These are phyloP conservation scores for Elaeis guineensis DNA, from an alignment of 176 grass and related monocot species.

Conservation along the genomic window DNA sequence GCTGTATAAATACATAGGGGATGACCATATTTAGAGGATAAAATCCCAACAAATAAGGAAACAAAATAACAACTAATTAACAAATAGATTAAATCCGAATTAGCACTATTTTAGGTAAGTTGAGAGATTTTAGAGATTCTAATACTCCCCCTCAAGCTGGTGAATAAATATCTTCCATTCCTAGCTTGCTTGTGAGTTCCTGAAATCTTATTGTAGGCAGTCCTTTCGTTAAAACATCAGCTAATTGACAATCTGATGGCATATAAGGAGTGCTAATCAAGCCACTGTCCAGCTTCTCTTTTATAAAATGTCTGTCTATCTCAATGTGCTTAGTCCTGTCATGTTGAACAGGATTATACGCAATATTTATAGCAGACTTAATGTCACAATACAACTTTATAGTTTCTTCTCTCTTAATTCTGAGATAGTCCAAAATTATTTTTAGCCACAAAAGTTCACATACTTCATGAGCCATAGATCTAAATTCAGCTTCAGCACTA, in stretches of 20 bases:
- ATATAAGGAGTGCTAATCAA: background rate
- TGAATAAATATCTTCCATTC: background rate
- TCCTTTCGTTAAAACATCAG: background rate
- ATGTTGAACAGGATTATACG: background rate
- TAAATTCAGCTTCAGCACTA: slow-evolving; percentile 2
- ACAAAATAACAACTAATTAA: too few species aligned
- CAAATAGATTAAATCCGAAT: too few species aligned
- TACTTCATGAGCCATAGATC: background rate
- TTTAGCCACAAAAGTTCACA: slow-evolving; percentile 14
- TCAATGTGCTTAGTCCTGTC: slow-evolving; percentile 5
- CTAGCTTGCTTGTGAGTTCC: background rate
- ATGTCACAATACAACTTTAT: slow-evolving; percentile 7
- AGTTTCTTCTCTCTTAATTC: background rate
- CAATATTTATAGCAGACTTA: background rate
- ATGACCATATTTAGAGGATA: too few species aligned
- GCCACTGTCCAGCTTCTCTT: background rate
- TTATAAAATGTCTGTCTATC: slow-evolving; percentile 5
- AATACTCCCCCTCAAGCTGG: slow-evolving; percentile 2
- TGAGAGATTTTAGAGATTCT: too few species aligned
- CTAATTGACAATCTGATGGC: background rate
- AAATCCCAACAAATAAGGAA: too few species aligned
- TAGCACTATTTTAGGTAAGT: too few species aligned
- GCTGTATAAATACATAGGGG: too few species aligned
- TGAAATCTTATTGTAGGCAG: background rate
- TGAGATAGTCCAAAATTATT: background rate